Percentiles rank a stretch among this genome's conserved stretches.
Conservation (phyloP, 2,329 filamentous ascomycete species). For the Lasiodiplodia sp. region DNA sequence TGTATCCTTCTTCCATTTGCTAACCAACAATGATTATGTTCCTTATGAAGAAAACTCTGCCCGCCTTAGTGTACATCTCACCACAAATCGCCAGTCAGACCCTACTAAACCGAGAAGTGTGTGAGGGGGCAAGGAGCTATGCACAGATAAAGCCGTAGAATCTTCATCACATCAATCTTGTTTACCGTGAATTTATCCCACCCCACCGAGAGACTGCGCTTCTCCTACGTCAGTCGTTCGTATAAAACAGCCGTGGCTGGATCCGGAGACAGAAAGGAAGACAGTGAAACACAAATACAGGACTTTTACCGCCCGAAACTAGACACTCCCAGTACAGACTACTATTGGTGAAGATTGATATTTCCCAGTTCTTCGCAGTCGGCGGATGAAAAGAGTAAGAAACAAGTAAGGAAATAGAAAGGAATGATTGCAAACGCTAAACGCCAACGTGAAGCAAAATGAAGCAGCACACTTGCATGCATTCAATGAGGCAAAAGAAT, state of each 20-base stretch:
- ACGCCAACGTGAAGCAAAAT: neutral
- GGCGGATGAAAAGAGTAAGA: neutral
- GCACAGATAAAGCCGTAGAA: constrained; percentile 16
- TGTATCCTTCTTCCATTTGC: neutral
- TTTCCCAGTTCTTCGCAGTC: constrained; percentile 9
- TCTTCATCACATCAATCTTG: constrained; percentile 25
- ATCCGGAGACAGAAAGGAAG: neutral
- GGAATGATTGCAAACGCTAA: constrained; percentile 12
- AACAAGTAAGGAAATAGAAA: neutral
- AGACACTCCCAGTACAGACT: constrained; percentile 11
- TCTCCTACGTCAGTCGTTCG: neutral
- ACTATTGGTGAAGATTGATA: neutral
- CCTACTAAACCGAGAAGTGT: neutral
- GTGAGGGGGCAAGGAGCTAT: constrained; percentile 1
- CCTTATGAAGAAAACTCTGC: constrained; percentile 22
- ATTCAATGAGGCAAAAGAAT: neutral
- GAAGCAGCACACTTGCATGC: neutral
- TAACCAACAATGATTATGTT: constrained; percentile 19
- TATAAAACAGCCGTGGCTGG: constrained; percentile 19
- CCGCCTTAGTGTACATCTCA: constrained; percentile 22
- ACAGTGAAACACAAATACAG: neutral
- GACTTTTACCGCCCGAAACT: constrained; percentile 18
- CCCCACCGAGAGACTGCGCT: neutral
- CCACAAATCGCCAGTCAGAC: neutral
- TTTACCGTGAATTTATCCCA: constrained; percentile 10